Percentiles rank a stretch among this genome's conserved stretches.
phyloP scores from a whole-genome alignment of 73 alveolate species.

The Tetrahymena elliotti region DNA sequence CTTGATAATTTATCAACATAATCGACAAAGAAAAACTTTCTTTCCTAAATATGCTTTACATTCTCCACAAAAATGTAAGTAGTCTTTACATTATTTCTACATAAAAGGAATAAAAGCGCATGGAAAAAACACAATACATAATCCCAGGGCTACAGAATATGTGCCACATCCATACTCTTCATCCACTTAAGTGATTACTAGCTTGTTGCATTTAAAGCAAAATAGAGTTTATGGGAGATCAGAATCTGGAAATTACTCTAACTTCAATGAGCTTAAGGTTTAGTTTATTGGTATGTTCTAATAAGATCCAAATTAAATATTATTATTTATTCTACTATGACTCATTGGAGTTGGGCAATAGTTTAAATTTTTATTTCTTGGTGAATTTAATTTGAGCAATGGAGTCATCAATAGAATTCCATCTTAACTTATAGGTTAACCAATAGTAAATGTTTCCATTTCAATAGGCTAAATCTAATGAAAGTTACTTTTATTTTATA shows the following conservation, averaged over 20 bases:
- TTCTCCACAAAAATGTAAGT: background rate
- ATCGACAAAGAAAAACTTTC: background rate
- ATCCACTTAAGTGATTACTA: background rate
- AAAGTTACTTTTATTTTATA: background rate
- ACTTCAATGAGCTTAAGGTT: background rate
- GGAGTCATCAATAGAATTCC: background rate
- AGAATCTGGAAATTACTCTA: background rate
- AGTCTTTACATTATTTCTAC: background rate
- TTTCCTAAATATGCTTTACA: background rate
- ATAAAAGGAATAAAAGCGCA: background rate
- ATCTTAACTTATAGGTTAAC: background rate
- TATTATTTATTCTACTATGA: background rate
- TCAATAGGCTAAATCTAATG: background rate
- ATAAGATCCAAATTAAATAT: background rate
- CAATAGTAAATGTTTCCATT: background rate
- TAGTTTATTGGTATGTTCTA: background rate
- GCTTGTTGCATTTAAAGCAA: background rate
- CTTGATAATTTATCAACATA: background rate
- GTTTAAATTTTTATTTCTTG: background rate
- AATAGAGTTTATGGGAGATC: background rate
- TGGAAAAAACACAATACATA: background rate
- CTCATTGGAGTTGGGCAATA: background rate
- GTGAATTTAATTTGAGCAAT: background rate
- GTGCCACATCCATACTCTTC: background rate
- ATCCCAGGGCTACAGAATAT: background rate